Evolutionary conservation across 1,284 basidiomycete genomes (phyloP).

Genomic region (Moesziomyces aphidis): DNA sequence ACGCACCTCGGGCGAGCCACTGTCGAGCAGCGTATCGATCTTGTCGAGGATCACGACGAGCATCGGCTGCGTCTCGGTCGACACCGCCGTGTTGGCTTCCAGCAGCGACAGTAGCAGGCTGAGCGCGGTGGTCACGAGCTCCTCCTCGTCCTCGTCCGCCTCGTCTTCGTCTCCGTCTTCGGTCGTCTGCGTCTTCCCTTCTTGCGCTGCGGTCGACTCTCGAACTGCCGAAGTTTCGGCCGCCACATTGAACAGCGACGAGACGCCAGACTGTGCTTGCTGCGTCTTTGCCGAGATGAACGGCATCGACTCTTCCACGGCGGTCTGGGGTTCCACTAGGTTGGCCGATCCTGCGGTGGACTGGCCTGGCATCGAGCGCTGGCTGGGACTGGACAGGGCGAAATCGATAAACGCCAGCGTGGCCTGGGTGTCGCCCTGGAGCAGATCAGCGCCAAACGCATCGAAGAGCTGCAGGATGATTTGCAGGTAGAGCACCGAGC

Average conservation of each 20-base stretch:
- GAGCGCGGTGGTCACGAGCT: slow-evolving; percentile 56
- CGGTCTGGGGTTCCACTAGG: not conserved
- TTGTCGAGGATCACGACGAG: slow-evolving; percentile 56
- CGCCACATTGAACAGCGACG: slow-evolving; percentile 36
- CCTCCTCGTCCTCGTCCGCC: slow-evolving; percentile 37
- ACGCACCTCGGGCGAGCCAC: slow-evolving; percentile 67
- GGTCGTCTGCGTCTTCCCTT: not conserved
- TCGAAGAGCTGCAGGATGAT: slow-evolving; percentile 59
- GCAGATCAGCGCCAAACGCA: slow-evolving; percentile 54
- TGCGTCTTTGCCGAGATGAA: slow-evolving; percentile 31
- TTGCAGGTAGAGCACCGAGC: slow-evolving; percentile 56
- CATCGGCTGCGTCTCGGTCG: slow-evolving; percentile 44
- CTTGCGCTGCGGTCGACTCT: not conserved
- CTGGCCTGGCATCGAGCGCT: slow-evolving; percentile 7
- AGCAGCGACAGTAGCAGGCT: slow-evolving; percentile 61
- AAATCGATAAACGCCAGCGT: slow-evolving; percentile 62
- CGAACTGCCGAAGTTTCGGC: not conserved
- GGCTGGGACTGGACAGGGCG: slow-evolving; percentile 33
- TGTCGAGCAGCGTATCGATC: slow-evolving; percentile 47
- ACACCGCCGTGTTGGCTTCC: slow-evolving; percentile 47
- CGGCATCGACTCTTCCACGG: slow-evolving; percentile 17
- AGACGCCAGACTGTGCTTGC: not conserved
- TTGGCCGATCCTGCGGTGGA: not conserved
- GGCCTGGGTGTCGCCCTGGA: slow-evolving; percentile 51
- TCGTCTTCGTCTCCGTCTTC: slow-evolving; percentile 4